Evolutionary conservation across 495 filamentous ascomycete genomes (phyloP), one percentile per base, ranked within the genome.

Genomic region (Cercophora sp.): DNA sequence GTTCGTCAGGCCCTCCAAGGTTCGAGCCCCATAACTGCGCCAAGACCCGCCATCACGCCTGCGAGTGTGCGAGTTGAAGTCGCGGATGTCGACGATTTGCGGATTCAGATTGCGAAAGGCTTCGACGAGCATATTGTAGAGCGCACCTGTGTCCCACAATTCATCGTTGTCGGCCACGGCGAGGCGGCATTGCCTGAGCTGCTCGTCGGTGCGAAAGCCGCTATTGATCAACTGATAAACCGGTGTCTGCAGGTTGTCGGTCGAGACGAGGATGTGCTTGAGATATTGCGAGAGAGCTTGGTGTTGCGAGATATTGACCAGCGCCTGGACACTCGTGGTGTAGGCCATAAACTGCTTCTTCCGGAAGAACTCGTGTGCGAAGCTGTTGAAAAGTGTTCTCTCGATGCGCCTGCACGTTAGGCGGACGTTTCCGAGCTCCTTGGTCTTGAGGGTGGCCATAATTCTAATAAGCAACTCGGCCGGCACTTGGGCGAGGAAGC

Each of bases 341-440:
- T 66, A 70, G 51, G 78, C 58, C 70, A 79, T 76, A 63, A 83
- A 83, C 57, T 79, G 75, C 40, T 72, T 72, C 57, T 78, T 79
- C 16, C 68, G 62, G 59, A 83, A 83, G 66, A 79, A 83, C 56
- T 81, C 78, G 18, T 62, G 60, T 8, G 73, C 57, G 55, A 83
- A 83, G 20, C 50, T 60, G 48, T 70, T 54, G 60, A 71, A 74
- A 13, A 79, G 60, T 4, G 54, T 44, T 5, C 39, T 57, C 44
- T 81, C 79, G n/a, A 79, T 39, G 19, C 52, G 44, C 48, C 64
- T 74, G 66, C 76, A 79, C 6, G 68, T 69, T 19, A 62, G 53
- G 27, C 79, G 71, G 22, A 81, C 56, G 27, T 60, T 65, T 23
- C 69, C 66, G n/a, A 77, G 72, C 20, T 79, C 76, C 0, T 52